Base-by-base conservation (phyloP, 805 yeast genomes). In the Ogataea ramenticola region DNA sequence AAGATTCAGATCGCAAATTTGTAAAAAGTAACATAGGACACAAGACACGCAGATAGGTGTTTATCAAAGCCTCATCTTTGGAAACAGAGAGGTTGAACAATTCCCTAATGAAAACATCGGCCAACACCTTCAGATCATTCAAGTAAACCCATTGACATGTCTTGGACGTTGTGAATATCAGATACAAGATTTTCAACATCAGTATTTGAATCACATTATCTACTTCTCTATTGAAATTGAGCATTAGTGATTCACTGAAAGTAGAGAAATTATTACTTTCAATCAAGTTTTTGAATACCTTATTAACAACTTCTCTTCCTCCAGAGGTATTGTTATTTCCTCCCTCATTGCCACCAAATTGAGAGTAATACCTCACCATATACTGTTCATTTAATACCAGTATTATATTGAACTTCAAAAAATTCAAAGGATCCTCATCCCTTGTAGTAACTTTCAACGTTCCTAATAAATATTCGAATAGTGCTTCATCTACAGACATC, bases 301-400 rank as follows among this genome's bases (percentile, higher is more conserved):
- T 74, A 52, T 80, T 75, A 17, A 43, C 48, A 1, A 48, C 48
- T 6, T 4, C 12, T 7, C 27, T 24, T 24, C 27, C 27, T 10
- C 27, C 27, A 24, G 10, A 7, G 10, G 27, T 24, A 10, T 10
- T 24, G 27, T 24, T 24, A 24, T 24, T 24, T 10, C 10, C 33
- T 3, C n/a, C 9, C 5, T 27, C n/a, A 14, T 22, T 24, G 8
- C 29, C 14, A 39, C 31, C 17, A 20, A n/a, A 9, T 17, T 31
- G 17, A 24, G 55, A 71, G 54, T 51, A 72, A 60, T 51, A 68
- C 48, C 77, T 65, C 34, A 87, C 82, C 82, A 90, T 78, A 61
- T 79, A 90, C 62, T 90, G 96, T 58, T 90, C 96, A 62, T 90
- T 90, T 22, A 90, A 66, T 1, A 88, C 80, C 34, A 90, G 66